A percentile compares a stretch with the other conserved stretches of the same genome.
Conservation (phyloP, 495 filamentous ascomycete genomes). For the Pyrenula aspistea region DNA sequence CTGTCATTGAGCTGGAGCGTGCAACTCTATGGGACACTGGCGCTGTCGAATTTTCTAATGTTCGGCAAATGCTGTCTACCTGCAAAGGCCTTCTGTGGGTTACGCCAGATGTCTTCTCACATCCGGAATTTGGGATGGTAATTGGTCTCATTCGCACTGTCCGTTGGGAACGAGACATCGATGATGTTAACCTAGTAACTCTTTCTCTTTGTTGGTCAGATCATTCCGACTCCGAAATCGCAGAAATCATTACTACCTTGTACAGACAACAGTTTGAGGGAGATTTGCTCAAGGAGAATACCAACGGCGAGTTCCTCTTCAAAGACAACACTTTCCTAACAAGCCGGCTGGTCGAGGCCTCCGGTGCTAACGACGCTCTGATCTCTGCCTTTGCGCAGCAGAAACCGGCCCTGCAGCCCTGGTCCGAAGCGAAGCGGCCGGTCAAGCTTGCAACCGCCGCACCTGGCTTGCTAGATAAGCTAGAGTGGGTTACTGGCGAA, state of each 20-base stretch:
- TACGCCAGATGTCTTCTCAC: constrained; percentile 5
- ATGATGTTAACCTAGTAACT: constrained; percentile 14
- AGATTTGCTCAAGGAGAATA: constrained; percentile 3
- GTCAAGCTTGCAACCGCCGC: constrained; percentile 12
- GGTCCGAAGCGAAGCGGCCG: constrained; percentile 10
- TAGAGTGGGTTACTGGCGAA: constrained; percentile 90
- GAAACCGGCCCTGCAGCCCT: constrained; percentile 10
- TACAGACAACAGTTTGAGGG: constrained; percentile 12
- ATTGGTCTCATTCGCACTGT: constrained; percentile 14
- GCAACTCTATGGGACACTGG: constrained; percentile 20
- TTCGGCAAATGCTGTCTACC: constrained; percentile 19
- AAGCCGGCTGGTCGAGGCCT: constrained; percentile 13
- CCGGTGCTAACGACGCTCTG: constrained; percentile 1
- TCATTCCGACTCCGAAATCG: neutral
- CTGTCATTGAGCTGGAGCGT: constrained; percentile 19
- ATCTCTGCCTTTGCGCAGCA: neutral
- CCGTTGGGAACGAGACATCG: constrained; percentile 17
- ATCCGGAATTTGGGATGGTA: constrained; percentile 6
- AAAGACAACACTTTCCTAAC: constrained; percentile 15
- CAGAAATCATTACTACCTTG: constrained; percentile 6
- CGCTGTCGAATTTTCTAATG: constrained; percentile 11
- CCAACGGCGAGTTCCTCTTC: constrained; percentile 14
- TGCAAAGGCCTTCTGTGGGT: constrained; percentile 25
- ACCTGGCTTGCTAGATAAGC: constrained; percentile 19
- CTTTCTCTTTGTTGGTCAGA: constrained; percentile 6